Percentiles rank a stretch among this genome's conserved stretches.
Evolutionary conservation across 768 basidiomycete species (phyloP).

Genomic region (Podaxis rugospora): DNA sequence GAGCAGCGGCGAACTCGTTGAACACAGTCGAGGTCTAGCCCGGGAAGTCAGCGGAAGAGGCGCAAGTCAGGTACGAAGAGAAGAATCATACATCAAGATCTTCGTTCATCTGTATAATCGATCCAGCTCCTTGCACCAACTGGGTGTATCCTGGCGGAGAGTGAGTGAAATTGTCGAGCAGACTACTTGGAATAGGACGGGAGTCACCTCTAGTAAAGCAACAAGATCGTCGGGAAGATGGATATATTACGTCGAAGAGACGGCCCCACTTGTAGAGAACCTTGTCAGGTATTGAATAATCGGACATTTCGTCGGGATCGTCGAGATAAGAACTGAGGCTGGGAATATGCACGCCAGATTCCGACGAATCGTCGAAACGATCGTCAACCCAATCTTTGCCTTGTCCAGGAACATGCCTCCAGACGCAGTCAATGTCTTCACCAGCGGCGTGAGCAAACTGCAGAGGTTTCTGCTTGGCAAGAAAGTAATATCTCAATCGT

Average conservation of each 20-base stretch:
- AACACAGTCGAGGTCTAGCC: constrained; percentile 58
- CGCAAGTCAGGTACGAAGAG: neutral
- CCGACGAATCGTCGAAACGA: constrained; percentile 22
- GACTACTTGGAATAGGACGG: neutral
- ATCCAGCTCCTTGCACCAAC: constrained; percentile 74
- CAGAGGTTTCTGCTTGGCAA: constrained; percentile 51
- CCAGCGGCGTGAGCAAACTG: constrained; percentile 26
- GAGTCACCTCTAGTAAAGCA: constrained; percentile 75
- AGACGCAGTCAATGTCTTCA: constrained; percentile 22
- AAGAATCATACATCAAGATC: constrained; percentile 47
- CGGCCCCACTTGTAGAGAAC: constrained; percentile 72
- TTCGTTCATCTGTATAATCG: constrained; percentile 71
- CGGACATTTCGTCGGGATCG: constrained; percentile 15
- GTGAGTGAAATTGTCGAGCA: neutral
- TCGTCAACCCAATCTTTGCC: constrained; percentile 32
- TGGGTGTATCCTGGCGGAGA: constrained; percentile 58
- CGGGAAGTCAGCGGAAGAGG: neutral
- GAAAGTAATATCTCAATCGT: constrained; percentile 73
- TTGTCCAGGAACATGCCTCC: constrained; percentile 52
- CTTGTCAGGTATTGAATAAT: constrained; percentile 49
- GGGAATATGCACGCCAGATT: constrained; percentile 8
- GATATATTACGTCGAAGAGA: constrained; percentile 74
- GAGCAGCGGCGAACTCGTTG: constrained; percentile 46
- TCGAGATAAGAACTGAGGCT: constrained; percentile 42
- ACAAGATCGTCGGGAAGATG: constrained; percentile 58